Percentiles rank a stretch among this genome's conserved stretches.
These are phyloP conservation scores for Paulownia fortunei DNA, from an alignment of 257 asterid species.

Conservation along the genomic window DNA sequence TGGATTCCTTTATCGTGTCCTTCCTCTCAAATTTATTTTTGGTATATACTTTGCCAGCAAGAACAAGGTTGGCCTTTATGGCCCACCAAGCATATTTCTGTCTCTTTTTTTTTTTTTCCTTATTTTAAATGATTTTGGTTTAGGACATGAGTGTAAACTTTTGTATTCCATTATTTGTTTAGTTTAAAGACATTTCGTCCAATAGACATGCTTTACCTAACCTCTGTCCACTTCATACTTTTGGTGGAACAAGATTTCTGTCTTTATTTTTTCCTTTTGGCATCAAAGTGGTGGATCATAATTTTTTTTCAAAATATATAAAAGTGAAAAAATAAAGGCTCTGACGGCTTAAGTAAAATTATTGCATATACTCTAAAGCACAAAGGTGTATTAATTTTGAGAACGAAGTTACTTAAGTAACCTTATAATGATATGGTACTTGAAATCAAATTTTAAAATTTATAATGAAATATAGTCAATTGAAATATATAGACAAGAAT, in stretches of 20 bases:
- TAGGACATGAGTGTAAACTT: slow-evolving; percentile 8
- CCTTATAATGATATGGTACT: background rate
- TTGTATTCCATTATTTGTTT: slow-evolving; percentile 33
- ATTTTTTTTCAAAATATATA: background rate
- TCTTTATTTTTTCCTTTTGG: background rate
- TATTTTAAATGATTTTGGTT: background rate
- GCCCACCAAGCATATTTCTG: slow-evolving; percentile 30
- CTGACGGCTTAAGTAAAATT: slow-evolving; percentile 26
- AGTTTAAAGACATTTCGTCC: slow-evolving; percentile 44
- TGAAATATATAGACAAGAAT: no score
- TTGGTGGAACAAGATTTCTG: slow-evolving; percentile 26
- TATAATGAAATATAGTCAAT: no score
- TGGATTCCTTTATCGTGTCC: background rate
- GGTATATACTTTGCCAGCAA: slow-evolving; percentile 34
- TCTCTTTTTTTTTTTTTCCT: background rate
- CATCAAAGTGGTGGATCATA: background rate
- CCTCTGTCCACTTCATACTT: slow-evolving; percentile 39
- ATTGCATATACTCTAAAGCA: background rate
- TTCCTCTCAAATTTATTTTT: slow-evolving; percentile 1
- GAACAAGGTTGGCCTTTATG: slow-evolving; percentile 18
- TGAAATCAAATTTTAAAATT: background rate
- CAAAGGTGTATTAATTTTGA: background rate
- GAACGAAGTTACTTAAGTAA: background rate
- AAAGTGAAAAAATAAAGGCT: background rate
- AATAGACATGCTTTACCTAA: slow-evolving; percentile 66